These are phyloP conservation scores for Pyricularia sp. DNA, from an alignment of 2,329 filamentous ascomycete genomes.

Conservation along the genomic window DNA sequence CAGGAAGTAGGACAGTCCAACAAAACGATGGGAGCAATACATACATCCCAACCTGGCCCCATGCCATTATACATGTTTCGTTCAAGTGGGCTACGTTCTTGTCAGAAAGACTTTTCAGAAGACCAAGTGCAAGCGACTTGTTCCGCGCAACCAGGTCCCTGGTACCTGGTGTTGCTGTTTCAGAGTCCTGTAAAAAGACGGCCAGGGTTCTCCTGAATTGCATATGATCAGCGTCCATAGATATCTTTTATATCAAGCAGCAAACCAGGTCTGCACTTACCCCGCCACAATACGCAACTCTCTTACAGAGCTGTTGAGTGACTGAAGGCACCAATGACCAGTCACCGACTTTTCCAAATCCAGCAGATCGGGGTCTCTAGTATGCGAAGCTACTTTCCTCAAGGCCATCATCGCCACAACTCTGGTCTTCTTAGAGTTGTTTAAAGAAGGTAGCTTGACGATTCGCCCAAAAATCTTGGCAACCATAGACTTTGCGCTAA, in stretches of 20 bases:
- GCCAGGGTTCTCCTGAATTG: slow-evolving; percentile 1
- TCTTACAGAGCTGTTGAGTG: slow-evolving; percentile 72
- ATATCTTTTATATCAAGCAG: not conserved
- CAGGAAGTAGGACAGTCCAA: not conserved
- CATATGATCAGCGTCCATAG: not conserved
- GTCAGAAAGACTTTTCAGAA: slow-evolving; percentile 64
- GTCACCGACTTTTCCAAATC: slow-evolving; percentile 58
- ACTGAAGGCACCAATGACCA: slow-evolving; percentile 75
- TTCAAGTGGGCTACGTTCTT: slow-evolving; percentile 58
- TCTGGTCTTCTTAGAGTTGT: slow-evolving; percentile 49
- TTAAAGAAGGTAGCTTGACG: slow-evolving; percentile 33
- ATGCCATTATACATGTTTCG: slow-evolving; percentile 78
- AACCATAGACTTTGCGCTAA: slow-evolving; percentile 24
- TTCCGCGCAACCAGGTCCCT: slow-evolving; percentile 48
- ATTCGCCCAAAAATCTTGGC: slow-evolving; percentile 37
- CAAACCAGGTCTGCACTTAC: slow-evolving; percentile 24
- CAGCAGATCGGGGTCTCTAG: slow-evolving; percentile 46
- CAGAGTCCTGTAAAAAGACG: slow-evolving; percentile 47
- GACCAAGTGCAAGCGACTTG: slow-evolving; percentile 58
- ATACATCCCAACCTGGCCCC: slow-evolving; percentile 72
- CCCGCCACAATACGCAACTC: slow-evolving; percentile 79
- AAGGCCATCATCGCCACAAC: slow-evolving; percentile 65
- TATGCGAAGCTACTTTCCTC: slow-evolving; percentile 60
- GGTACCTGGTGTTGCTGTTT: slow-evolving; percentile 14
- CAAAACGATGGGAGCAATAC: slow-evolving; percentile 9